A percentile compares a stretch with the other conserved stretches of the same genome.
Evolutionary conservation across 768 basidiomycete species (phyloP).

Genomic region (Xerocomus potaroensis): DNA sequence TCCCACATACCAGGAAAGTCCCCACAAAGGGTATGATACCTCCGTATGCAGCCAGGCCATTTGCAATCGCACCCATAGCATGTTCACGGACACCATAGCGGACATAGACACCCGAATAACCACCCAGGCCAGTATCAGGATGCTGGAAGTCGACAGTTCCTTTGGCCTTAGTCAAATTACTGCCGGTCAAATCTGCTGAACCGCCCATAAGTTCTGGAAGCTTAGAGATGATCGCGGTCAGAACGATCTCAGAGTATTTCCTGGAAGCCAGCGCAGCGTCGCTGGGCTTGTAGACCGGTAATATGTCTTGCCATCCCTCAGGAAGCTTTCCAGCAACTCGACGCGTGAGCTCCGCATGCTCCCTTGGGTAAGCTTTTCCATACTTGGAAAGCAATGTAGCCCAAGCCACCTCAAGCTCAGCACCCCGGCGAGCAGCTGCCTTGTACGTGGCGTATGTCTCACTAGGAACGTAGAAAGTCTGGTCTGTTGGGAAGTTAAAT

Average conservation of each 20-base stretch:
- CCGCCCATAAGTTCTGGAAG: slow-evolving; percentile 88
- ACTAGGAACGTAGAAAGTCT: slow-evolving; percentile 74
- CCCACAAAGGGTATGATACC: slow-evolving; percentile 87
- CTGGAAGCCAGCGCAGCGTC: slow-evolving; percentile 88
- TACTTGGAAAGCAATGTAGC: slow-evolving; percentile 63
- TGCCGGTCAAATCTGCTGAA: slow-evolving; percentile 89
- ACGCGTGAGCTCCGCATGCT: slow-evolving; percentile 82
- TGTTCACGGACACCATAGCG: slow-evolving; percentile 98
- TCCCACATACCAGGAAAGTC: slow-evolving; percentile 75
- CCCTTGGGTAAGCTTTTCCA: slow-evolving; percentile 71
- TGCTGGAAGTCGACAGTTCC: slow-evolving; percentile 87
- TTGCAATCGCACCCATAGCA: slow-evolving; percentile 94
- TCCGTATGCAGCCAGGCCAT: slow-evolving; percentile 87
- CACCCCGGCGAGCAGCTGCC: slow-evolving; percentile 66
- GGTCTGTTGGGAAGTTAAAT: slow-evolving; percentile 75
- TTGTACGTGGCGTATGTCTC: slow-evolving; percentile 68
- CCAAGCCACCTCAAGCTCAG: slow-evolving; percentile 73
- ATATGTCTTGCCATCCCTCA: slow-evolving; percentile 76
- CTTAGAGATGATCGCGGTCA: slow-evolving; percentile 66
- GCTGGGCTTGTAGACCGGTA: slow-evolving; percentile 80
- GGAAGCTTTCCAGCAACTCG: slow-evolving; percentile 83
- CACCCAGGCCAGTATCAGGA: slow-evolving; percentile 78
- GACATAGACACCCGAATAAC: slow-evolving; percentile 84
- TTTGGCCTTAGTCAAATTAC: slow-evolving; percentile 88
- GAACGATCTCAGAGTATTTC: slow-evolving; percentile 87